These are phyloP conservation scores for Fusarium palustre DNA, from an alignment of 2,329 filamentous ascomycete genomes.

Conservation along the genomic window DNA sequence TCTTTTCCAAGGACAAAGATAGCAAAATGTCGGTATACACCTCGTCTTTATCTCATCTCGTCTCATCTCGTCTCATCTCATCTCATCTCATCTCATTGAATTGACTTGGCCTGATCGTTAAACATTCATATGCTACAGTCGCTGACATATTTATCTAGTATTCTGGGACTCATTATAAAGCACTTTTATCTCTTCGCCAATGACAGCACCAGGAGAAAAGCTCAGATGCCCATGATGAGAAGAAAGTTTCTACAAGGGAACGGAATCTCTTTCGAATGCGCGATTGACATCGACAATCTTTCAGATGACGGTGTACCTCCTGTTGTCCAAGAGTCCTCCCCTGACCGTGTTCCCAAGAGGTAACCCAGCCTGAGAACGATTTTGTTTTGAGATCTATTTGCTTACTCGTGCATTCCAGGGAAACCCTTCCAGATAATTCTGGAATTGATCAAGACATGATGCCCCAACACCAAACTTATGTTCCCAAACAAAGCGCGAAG, in stretches of 20 bases:
- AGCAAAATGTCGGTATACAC: background rate
- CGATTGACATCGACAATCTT: background rate
- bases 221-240: background rate
- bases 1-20: background rate
- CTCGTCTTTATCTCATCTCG: background rate
- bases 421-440: background rate
- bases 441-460: background rate
- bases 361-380: background rate
- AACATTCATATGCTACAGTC: background rate
- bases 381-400: background rate
- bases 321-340: background rate
- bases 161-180: background rate
- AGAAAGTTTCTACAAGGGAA: background rate
- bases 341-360: background rate
- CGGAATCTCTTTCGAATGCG: background rate
- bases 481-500: background rate
- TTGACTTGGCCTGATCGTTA: background rate
- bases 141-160: background rate
- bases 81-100: too few relatives aligned
- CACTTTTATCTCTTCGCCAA: background rate
- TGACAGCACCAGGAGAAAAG: background rate
- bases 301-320: background rate
- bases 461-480: background rate
- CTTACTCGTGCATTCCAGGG: background rate
- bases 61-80: too few relatives aligned